Base-by-base conservation (phyloP, 208 protist genomes). In the Trypanosoma mega region DNA sequence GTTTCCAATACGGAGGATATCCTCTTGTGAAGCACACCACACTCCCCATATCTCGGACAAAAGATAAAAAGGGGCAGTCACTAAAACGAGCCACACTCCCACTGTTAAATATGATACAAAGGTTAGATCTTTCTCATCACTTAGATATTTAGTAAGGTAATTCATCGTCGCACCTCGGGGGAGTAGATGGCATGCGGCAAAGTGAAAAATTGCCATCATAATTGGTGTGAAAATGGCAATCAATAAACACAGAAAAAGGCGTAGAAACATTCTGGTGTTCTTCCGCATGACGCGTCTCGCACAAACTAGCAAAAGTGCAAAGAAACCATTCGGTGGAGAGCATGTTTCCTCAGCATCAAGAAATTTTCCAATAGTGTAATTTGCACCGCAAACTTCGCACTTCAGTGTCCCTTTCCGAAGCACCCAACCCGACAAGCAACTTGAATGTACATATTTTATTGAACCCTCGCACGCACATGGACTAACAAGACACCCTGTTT, bases 391-490 rank as follows among this genome's bases (percentile, higher is more conserved):
- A 8, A 79, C 61, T 49, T 79, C 73, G 57, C 73, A 79, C 16
- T 14, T 27, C 2, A 79, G 61, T 24, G 60, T 61, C n/a, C 55
- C 27, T 1, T 43, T n/a, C 11, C 51, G 55, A 20, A 16, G 41
- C 9, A 74, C 65, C 73, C 73, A 79, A 31, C 62, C 48, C 18
- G 54, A 48, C 0, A 79, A 56, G 58, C 73, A 79, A n/a, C 43
- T 66, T 24, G 65, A 65, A 49, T 79, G 73, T 24, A 64, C 67
- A 57, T 54, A 69, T 24, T 60, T 63, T 21, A 79, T 74, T 1
- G 73, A 68, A 1, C 73, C 73, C n/a, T 64, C 52, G 41, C 73
- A 79, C 12, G 14, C 27, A 46, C 73, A 79, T 11, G 73, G 73
- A 31, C 62, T 63, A 23, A 78, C 51, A 39, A 74, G 44, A 9